Percentiles rank a stretch among this genome's conserved stretches.
Conservation (phyloP, 164 flowering plant species). For the Macadamia tetraphylla region DNA sequence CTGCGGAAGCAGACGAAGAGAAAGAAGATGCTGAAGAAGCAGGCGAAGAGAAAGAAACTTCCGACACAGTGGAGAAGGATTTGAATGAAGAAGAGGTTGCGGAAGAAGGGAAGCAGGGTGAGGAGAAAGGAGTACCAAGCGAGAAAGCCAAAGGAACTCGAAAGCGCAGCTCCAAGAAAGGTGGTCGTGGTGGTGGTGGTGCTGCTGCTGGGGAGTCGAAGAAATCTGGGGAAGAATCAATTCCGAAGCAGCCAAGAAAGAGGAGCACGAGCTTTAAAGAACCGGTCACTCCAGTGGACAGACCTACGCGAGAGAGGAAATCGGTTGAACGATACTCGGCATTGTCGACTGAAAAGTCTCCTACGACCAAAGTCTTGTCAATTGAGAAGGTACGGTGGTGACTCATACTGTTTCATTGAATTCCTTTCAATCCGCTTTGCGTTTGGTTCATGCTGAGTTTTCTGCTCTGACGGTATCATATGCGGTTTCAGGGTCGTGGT, state of each 20-base stretch:
- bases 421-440: not conserved
- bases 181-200: no score
- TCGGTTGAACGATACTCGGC: conserved; percentile 58
- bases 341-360: conserved; percentile 20
- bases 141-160: conserved; percentile 5
- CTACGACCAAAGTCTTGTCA: conserved; percentile 35
- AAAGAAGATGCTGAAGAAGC: conserved; percentile 8
- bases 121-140: conserved; percentile 10
- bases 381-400: conserved; percentile 57
- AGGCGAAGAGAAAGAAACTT: conserved; percentile 12
- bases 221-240: conserved; percentile 1
- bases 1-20: conserved; percentile 10
- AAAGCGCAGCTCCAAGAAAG: conserved; percentile 6
- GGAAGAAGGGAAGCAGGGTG: conserved; percentile 14
- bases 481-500: conserved; percentile 59
- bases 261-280: not conserved
- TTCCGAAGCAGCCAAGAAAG: conserved; percentile 6
- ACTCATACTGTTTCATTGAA: not conserved
- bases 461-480: not conserved
- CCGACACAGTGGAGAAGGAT: conserved; percentile 9
- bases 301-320: conserved; percentile 50
- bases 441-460: not conserved
- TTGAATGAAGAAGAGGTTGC: conserved; percentile 11
- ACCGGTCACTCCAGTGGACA: conserved; percentile 13
- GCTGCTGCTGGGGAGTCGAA: not conserved